Conservation (phyloP, 441 rosid genomes). For the Breynia disticha region DNA sequence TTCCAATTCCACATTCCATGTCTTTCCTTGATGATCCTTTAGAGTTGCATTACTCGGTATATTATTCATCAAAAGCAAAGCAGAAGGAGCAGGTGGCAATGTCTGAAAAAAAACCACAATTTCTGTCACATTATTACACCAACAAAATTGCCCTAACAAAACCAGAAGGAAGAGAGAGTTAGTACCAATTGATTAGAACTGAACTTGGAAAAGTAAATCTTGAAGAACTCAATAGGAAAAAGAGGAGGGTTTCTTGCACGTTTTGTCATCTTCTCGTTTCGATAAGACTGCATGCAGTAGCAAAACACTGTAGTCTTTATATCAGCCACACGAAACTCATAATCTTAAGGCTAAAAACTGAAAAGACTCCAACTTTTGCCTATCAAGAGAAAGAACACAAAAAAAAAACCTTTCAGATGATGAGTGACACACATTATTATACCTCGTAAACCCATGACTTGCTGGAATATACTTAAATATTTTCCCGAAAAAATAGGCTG, state of each 20-base stretch:
- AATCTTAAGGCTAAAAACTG: background rate
- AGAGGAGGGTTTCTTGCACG: background rate
- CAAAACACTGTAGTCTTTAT: no score
- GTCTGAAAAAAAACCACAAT: slow-evolving; percentile 8
- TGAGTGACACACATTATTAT: no score
- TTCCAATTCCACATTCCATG: slow-evolving; percentile 22
- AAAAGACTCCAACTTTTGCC: background rate
- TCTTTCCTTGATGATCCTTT: slow-evolving; percentile 16
- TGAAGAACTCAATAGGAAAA: slow-evolving; percentile 25
- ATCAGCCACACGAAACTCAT: no score
- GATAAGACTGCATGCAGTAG: no score
- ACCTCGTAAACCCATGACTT: no score
- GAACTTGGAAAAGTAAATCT: slow-evolving; percentile 24
- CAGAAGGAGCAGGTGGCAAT: slow-evolving; percentile 20
- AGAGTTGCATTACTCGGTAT: slow-evolving; percentile 9
- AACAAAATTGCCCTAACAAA: background rate
- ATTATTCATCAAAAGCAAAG: background rate
- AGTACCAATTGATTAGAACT: slow-evolving; percentile 29
- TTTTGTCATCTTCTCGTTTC: background rate
- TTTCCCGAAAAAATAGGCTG: no score
- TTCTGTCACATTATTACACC: background rate
- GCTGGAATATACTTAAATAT: no score
- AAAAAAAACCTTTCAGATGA: background rate
- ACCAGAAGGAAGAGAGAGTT: background rate
- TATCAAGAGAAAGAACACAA: background rate